These are phyloP conservation scores for Ogataea pini DNA, from an alignment of 805 yeast genomes.

Conservation along the genomic window DNA sequence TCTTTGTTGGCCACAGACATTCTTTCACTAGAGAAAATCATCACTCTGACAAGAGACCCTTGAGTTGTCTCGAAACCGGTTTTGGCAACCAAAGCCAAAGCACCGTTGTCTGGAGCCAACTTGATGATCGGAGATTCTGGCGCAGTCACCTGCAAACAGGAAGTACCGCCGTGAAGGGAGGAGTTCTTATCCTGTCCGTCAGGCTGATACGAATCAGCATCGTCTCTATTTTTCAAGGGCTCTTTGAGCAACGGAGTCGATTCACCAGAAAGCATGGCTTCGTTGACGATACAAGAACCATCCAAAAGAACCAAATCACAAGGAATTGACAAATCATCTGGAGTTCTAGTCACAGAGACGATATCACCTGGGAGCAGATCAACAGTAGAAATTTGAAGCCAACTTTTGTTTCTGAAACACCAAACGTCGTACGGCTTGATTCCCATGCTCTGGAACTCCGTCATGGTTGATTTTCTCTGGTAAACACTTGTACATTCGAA, in stretches of 20 bases:
- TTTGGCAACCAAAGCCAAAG: conserved; percentile 83
- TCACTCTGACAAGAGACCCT: conserved; percentile 94
- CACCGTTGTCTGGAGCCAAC: conserved; percentile 87
- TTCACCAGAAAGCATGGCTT: conserved; percentile 99
- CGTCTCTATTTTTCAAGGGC: conserved; percentile 81
- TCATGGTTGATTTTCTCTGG: conserved; percentile 93
- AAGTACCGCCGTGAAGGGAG: conserved; percentile 91
- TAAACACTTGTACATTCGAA: conserved; percentile 94
- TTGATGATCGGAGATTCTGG: conserved; percentile 53
- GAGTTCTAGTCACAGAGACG: conserved; percentile 82
- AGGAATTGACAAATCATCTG: conserved; percentile 88
- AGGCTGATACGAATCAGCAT: conserved; percentile 61
- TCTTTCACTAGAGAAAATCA: conserved; percentile 96
- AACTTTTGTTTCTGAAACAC: conserved; percentile 66
- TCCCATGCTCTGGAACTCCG: conserved; percentile 96
- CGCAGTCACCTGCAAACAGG: conserved; percentile 85
- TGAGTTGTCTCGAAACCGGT: conserved; percentile 99
- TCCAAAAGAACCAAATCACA: conserved; percentile 86
- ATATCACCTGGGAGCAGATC: conserved; percentile 89
- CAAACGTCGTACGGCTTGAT: conserved; percentile 83
- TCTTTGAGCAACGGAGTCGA: conserved; percentile 96
- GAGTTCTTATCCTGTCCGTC: conserved; percentile 90
- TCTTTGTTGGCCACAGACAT: conserved; percentile 95
- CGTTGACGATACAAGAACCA: conserved; percentile 94
- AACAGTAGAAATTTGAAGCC: conserved; percentile 71